Percentiles rank a stretch among this genome's conserved stretches.
phyloP scores from a whole-genome alignment of 2,329 filamentous ascomycete genomes.

The Colletotrichum tropicicola region DNA sequence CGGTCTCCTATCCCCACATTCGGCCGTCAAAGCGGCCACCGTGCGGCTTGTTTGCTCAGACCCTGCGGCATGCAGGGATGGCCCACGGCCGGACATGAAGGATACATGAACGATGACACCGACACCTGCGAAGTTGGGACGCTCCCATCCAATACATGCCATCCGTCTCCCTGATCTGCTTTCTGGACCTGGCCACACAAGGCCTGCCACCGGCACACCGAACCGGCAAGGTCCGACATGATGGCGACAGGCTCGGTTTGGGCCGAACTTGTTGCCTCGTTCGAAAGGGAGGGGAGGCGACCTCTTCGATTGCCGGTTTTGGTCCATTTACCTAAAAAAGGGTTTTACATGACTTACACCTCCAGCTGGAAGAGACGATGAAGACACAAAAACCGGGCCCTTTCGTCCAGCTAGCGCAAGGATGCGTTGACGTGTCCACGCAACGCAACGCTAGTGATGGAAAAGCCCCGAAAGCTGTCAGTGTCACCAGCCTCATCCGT shows the following conservation, averaged over 20 bases:
- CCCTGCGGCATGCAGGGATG: neutral
- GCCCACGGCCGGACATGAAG: neutral
- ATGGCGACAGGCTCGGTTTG: slow-evolving; percentile 3
- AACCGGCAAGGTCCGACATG: slow-evolving; percentile 8
- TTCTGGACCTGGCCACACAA: slow-evolving; percentile 9
- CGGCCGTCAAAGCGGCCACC: neutral
- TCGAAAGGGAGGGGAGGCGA: neutral
- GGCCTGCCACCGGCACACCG: neutral
- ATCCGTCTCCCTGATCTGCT: neutral
- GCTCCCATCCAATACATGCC: neutral
- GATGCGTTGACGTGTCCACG: neutral
- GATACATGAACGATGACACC: slow-evolving; percentile 13
- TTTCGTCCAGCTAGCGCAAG: neutral
- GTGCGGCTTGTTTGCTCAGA: neutral
- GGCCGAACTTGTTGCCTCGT: neutral
- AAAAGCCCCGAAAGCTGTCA: neutral
- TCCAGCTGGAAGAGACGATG: too few species aligned
- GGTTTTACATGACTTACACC: neutral
- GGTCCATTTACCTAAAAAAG: neutral
- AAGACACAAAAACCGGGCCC: too few species aligned
- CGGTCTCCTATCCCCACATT: neutral
- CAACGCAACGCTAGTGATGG: neutral
- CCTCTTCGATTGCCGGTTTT: neutral
- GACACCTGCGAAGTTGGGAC: neutral
- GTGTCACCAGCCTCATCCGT: neutral